Evolutionary conservation across 2,329 filamentous ascomycete species (phyloP), one percentile per base, ranked within the genome.

Genomic region (Talaromyces sp.): DNA sequence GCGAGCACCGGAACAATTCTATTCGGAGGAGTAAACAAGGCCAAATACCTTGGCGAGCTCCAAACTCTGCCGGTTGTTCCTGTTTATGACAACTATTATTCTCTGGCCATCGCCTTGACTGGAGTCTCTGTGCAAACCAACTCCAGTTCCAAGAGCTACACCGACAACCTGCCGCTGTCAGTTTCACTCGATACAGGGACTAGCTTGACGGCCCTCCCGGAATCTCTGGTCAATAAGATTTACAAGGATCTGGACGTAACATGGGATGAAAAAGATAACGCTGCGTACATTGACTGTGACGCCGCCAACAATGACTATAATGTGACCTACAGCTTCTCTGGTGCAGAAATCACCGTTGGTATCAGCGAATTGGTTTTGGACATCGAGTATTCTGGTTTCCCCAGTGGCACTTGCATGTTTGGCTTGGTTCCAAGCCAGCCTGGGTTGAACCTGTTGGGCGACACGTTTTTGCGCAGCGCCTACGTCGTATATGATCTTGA

Each of bases 21-120:
- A 1, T 93, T 93, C 66, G 90, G 90, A 36, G 90, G 90, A 32
- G 83, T 92, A 61, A 88, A 93, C 73, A 84, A 81, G 2, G 84
- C 77, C 28, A 85, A 87, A 65, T 92, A 84, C 71, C 70, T 76
- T 3, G 89, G 88, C 22, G 71, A 80, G 3, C 79, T 93, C 33
- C 73, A 85, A 62, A 90, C 87, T 0, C 73, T 93, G 1, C 89
- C 90, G 1, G 78, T 93, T 57, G 82, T 90, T 67, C 75, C 69
- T 36, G 62, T 68, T 42, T 69, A 74, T 15, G 81, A 81, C 57
- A 67, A 74, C n/a, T 87, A 80, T 69, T 76, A 78, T 62, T 85
- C 89, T 68, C 87, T 92, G 69, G 78, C 86, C 63, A 81, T 61
- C 17, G 60, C 60, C 91, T 72, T 92, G 65, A 58, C 25, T 5